Percentiles rank a stretch among this genome's conserved stretches.
These are phyloP conservation scores for Rhizoclosmatium sp. DNA, from an alignment of 192 early-diverging fungal species.

Conservation along the genomic window DNA sequence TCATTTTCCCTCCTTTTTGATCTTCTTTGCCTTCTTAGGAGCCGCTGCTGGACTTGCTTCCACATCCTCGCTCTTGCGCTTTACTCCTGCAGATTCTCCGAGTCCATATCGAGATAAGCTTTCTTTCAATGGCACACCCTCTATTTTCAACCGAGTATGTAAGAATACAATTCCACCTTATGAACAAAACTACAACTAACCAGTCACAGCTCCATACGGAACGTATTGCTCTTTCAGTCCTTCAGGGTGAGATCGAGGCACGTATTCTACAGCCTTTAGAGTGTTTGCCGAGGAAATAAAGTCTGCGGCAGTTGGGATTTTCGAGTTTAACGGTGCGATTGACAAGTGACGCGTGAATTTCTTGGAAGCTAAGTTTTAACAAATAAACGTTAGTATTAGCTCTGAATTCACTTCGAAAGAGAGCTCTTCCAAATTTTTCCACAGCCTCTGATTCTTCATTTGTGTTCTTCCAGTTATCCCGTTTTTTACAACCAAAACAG, in stretches of 20 bases:
- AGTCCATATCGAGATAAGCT: slow-evolving; percentile 4
- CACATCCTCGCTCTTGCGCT: not conserved
- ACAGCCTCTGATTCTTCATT: no score
- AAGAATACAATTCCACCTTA: not conserved
- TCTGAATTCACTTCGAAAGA: no score
- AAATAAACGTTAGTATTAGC: not conserved
- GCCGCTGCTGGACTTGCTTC: not conserved
- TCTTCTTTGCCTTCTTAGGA: not conserved
- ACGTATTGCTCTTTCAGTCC: slow-evolving; percentile 21
- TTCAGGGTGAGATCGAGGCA: slow-evolving; percentile 14
- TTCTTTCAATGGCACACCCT: slow-evolving; percentile 5
- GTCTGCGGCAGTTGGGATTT: not conserved
- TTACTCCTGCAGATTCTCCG: not conserved
- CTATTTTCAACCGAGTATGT: not conserved
- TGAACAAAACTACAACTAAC: not conserved
- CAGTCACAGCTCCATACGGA: slow-evolving; percentile 13
- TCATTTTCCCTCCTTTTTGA: not conserved
- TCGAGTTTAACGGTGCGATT: slow-evolving; percentile 1
- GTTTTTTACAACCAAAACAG: not conserved
- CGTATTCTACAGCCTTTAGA: not conserved
- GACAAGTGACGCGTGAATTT: slow-evolving; percentile 26
- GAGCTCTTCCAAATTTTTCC: no score
- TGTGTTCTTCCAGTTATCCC: not conserved
- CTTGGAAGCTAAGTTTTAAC: slow-evolving; percentile 1
- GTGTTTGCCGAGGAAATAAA: not conserved